Conservation (phyloP, 163 green algal genomes). For the Scenedesmus sp. region DNA sequence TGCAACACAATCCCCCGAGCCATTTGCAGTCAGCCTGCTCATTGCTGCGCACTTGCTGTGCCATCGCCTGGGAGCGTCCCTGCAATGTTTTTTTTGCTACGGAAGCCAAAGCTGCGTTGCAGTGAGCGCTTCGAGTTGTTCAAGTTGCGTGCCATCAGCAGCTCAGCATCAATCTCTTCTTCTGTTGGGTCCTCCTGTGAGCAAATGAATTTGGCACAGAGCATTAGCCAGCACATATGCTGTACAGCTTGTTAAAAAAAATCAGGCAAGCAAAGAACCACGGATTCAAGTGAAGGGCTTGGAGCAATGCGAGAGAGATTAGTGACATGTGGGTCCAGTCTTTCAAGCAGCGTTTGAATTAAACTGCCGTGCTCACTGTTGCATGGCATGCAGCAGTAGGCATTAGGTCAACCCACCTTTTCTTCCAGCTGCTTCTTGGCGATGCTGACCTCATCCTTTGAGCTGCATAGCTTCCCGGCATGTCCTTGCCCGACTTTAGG, state of each 20-base stretch:
- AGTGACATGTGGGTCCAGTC: no score
- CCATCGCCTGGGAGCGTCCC: background rate
- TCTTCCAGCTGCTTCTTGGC: slow-evolving; percentile 25
- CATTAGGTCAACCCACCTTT: slow-evolving; percentile 12
- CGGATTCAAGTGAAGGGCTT: background rate
- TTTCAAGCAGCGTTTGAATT: background rate
- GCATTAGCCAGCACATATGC: no score
- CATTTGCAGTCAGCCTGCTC: background rate
- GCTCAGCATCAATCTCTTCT: slow-evolving; percentile 39
- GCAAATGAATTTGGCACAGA: background rate
- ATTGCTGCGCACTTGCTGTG: background rate
- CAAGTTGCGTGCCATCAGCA: background rate
- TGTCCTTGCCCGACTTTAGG: background rate
- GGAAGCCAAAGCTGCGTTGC: slow-evolving; percentile 34
- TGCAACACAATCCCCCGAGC: background rate
- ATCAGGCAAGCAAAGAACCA: no score
- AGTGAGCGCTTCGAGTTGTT: slow-evolving; percentile 7
- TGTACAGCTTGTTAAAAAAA: no score
- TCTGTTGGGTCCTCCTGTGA: slow-evolving; percentile 40
- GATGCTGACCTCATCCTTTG: slow-evolving; percentile 11
- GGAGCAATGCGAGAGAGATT: no score
- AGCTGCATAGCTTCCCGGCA: slow-evolving; percentile 12
- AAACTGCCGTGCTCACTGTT: background rate
- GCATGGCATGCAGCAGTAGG: background rate
- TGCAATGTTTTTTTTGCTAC: slow-evolving; percentile 23